phyloP scores from a whole-genome alignment of 768 basidiomycete species.

The Tylopilus sp. region DNA sequence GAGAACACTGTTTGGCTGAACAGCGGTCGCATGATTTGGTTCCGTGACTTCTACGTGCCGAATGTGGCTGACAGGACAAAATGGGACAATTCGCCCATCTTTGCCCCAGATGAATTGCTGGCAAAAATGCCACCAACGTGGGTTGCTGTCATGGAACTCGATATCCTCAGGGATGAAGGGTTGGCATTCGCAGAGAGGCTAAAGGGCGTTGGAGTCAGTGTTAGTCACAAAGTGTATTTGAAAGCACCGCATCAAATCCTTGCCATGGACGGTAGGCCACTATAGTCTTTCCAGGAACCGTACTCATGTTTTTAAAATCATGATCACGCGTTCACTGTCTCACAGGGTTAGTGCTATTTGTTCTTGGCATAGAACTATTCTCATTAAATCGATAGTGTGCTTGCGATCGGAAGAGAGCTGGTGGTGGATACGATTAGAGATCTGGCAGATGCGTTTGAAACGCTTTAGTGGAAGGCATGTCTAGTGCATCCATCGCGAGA shows the following conservation, averaged over 20 bases:
- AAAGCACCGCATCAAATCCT: slow-evolving; percentile 70
- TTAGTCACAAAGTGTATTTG: slow-evolving; percentile 55
- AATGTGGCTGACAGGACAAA: slow-evolving; percentile 55
- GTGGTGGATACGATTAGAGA: slow-evolving; percentile 37
- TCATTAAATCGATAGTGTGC: slow-evolving; percentile 30
- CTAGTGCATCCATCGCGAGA: background rate
- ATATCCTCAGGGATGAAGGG: slow-evolving; percentile 69
- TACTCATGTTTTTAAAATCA: background rate
- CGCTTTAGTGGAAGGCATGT: slow-evolving; percentile 7
- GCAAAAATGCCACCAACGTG: slow-evolving; percentile 54
- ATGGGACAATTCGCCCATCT: slow-evolving; percentile 71
- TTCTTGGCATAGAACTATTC: background rate
- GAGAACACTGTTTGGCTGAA: slow-evolving; percentile 58
- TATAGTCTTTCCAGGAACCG: background rate
- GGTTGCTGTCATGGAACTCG: slow-evolving; percentile 65
- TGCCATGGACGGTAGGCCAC: slow-evolving; percentile 64
- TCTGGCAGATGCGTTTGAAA: slow-evolving; percentile 32
- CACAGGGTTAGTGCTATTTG: slow-evolving; percentile 21
- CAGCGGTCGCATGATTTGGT: slow-evolving; percentile 70
- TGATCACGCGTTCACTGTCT: background rate
- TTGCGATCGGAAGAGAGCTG: slow-evolving; percentile 35
- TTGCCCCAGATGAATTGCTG: slow-evolving; percentile 58
- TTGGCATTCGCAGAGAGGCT: slow-evolving; percentile 60
- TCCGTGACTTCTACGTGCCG: slow-evolving; percentile 64
- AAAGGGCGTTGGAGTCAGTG: slow-evolving; percentile 47